Evolutionary conservation across 805 yeast species (phyloP).

Genomic region (Phaffomyces antillensis): DNA sequence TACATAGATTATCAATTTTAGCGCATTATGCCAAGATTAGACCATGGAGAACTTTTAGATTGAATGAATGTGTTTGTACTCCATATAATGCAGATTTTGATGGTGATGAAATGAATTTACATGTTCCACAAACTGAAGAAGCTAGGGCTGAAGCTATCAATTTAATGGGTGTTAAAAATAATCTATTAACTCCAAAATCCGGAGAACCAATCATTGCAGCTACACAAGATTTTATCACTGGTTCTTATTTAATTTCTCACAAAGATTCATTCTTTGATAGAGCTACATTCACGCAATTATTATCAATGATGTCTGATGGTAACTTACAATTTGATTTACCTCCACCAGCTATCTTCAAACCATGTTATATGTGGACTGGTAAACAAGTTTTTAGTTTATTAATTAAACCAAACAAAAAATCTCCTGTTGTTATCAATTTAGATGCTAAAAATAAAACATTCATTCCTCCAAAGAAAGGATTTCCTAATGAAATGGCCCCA

Average conservation of each 20-base stretch:
- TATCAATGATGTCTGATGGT: slow-evolving; percentile 96
- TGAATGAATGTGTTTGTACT: slow-evolving; percentile 98
- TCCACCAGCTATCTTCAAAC: slow-evolving; percentile 90
- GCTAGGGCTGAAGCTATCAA: slow-evolving; percentile 98
- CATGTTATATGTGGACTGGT: slow-evolving; percentile 91
- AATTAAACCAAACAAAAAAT: slow-evolving; percentile 70
- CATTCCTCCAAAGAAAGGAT: slow-evolving; percentile 62
- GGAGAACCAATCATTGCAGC: slow-evolving; percentile 99
- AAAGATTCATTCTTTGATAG: slow-evolving; percentile 92
- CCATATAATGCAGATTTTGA: slow-evolving; percentile 99
- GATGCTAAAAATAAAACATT: slow-evolving; percentile 94
- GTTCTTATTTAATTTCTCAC: slow-evolving; percentile 85
- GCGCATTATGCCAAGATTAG: slow-evolving; percentile 94
- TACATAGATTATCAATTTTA: slow-evolving; percentile 88
- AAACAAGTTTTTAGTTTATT: slow-evolving; percentile 88
- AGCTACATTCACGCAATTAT: slow-evolving; percentile 71
- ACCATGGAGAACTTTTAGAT: slow-evolving; percentile 96
- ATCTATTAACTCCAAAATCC: slow-evolving; percentile 89
- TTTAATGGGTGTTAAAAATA: slow-evolving; percentile 96
- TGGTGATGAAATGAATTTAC: slow-evolving; percentile 98
- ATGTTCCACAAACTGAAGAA: slow-evolving; percentile 98
- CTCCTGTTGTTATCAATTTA: slow-evolving; percentile 79
- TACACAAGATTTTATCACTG: slow-evolving; percentile 98
- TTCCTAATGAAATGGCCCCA: slow-evolving; percentile 92
- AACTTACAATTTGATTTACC: slow-evolving; percentile 83